A percentile compares a stretch with the other conserved stretches of the same genome.
phyloP scores from a whole-genome alignment of 192 early-diverging fungal genomes.

The Backusella parvicylindrica region DNA sequence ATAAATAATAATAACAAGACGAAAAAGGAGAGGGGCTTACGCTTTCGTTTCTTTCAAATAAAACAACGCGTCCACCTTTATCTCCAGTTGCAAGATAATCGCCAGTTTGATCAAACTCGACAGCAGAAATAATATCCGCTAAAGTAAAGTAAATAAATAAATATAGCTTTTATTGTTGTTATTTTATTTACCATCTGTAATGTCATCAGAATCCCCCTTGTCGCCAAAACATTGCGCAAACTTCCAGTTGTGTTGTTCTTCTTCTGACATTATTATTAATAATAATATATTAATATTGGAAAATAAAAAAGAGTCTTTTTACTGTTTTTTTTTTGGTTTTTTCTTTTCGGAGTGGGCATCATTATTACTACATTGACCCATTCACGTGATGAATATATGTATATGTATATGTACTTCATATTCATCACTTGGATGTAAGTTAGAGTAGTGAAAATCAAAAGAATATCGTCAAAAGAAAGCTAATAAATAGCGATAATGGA shows the following conservation, averaged over 20 bases:
- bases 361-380: too few species aligned
- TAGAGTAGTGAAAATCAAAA: too few species aligned
- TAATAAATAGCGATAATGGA: too few species aligned
- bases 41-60: conserved; percentile 85
- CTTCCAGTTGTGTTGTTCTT: conserved; percentile 62
- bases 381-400: too few species aligned
- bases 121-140: conserved; percentile 99
- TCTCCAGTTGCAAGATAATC: conserved; percentile 97
- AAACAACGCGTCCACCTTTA: conserved; percentile 85
- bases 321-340: background rate
- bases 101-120: conserved; percentile 97
- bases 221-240: conserved; percentile 99
- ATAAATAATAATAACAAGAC: too few species aligned
- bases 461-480: too few species aligned
- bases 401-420: too few species aligned
- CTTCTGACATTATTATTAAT: background rate
- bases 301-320: background rate
- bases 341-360: too few species aligned
- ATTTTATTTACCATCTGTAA: conserved; percentile 86
- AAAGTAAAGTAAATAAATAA: background rate
- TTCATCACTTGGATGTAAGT: too few species aligned
- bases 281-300: background rate
- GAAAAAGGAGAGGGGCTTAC: conserved; percentile 44
- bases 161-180: background rate
- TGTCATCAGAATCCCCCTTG: conserved; percentile 97